Conservation (phyloP, 2,329 filamentous ascomycete species). For the Pseudogymnoascus verrucosus region DNA sequence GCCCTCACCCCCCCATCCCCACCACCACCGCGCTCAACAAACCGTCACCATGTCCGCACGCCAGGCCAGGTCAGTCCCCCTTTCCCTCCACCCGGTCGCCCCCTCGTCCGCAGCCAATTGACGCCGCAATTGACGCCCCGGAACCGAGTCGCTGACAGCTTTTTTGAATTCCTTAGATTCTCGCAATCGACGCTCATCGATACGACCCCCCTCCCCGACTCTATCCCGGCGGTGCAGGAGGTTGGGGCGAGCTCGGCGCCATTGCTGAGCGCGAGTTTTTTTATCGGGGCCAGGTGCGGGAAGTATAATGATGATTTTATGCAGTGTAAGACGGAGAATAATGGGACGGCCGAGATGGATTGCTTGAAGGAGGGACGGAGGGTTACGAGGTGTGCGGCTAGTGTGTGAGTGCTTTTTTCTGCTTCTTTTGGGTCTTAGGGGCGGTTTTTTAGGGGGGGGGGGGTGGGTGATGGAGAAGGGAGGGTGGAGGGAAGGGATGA, state of each 20-base stretch:
- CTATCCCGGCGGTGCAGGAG: conserved; percentile 88
- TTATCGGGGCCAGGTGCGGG: conserved; percentile 92
- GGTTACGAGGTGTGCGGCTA: conserved; percentile 91
- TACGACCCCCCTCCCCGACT: conserved; percentile 86
- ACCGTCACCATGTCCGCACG: conserved; percentile 50
- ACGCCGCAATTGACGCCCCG: conserved; percentile 17
- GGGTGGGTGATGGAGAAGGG: neutral
- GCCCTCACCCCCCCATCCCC: conserved; percentile 15
- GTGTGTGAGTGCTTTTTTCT: conserved; percentile 57
- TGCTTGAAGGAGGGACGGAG: conserved; percentile 95
- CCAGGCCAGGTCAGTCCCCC: conserved; percentile 45
- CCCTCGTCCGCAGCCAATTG: neutral
- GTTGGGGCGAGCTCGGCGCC: conserved; percentile 89
- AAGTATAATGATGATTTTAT: conserved; percentile 99
- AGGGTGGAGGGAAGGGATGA: neutral
- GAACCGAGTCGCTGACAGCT: conserved; percentile 21
- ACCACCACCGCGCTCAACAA: conserved; percentile 30
- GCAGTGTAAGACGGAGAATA: conserved; percentile 96
- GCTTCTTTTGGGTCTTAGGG: conserved; percentile 32
- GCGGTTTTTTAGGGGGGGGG: neutral
- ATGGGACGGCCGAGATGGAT: conserved; percentile 83
- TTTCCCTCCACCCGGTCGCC: neutral
- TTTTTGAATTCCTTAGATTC: conserved; percentile 56
- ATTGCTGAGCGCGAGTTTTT: conserved; percentile 84
- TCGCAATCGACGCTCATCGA: conserved; percentile 89